phyloP scores from a whole-genome alignment of 495 filamentous ascomycete genomes.

The Penicillium roqueforti region DNA sequence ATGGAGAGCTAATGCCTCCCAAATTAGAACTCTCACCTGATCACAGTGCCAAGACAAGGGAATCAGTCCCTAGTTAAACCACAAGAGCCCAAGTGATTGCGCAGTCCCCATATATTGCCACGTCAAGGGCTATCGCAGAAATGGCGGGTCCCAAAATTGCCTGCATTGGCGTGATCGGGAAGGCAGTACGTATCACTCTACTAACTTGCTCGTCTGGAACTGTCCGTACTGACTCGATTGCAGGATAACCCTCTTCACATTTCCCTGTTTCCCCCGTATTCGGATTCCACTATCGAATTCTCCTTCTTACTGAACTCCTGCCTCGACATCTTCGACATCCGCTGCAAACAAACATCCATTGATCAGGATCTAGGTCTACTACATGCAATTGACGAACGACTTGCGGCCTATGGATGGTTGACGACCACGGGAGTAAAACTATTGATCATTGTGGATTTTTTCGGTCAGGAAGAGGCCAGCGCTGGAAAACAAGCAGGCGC shows the following conservation, averaged over 20 bases:
- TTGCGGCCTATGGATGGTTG: constrained; percentile 90
- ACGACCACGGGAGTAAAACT: constrained; percentile 95
- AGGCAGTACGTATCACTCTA: constrained; percentile 57
- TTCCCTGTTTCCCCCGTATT: constrained; percentile 73
- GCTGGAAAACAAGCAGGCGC: constrained; percentile 27
- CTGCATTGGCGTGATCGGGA: constrained; percentile 89
- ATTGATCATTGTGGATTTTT: constrained; percentile 82
- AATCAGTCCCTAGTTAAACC: background rate
- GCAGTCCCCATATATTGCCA: background rate
- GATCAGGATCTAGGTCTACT: constrained; percentile 87
- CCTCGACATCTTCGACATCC: constrained; percentile 88
- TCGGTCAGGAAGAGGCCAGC: constrained; percentile 47
- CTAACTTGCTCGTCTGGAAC: constrained; percentile 1
- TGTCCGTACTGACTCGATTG: constrained; percentile 5
- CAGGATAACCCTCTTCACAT: constrained; percentile 97
- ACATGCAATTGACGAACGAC: constrained; percentile 85
- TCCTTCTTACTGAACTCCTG: constrained; percentile 85
- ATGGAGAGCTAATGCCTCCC: constrained; percentile 1
- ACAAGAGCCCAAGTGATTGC: background rate
- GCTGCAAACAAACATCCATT: constrained; percentile 59
- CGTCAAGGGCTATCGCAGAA: background rate
- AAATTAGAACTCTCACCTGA: background rate
- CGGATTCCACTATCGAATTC: constrained; percentile 69
- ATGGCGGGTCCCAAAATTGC: constrained; percentile 57
- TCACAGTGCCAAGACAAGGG: background rate